phyloP scores from a whole-genome alignment of 495 filamentous ascomycete species.

The Tuber microsphaerosporum region DNA sequence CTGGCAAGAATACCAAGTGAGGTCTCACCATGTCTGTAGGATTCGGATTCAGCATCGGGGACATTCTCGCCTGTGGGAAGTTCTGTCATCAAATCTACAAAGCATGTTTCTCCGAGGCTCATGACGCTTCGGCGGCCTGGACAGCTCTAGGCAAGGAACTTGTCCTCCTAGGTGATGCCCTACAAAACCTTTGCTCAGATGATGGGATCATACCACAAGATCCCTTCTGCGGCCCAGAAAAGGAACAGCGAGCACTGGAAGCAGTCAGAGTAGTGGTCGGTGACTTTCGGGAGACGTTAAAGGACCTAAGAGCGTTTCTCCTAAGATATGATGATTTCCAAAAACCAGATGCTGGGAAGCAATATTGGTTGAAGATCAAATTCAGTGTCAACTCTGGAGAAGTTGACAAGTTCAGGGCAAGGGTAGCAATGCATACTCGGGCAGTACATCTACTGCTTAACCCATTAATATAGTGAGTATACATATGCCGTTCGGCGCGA shows the following conservation, averaged over 20 bases:
- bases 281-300: slow-evolving; percentile 22
- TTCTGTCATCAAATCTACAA: slow-evolving; percentile 23
- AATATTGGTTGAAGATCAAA: slow-evolving; percentile 23
- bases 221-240: background rate
- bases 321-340: slow-evolving; percentile 17
- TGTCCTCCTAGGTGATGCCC: slow-evolving; percentile 12
- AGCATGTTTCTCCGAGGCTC: slow-evolving; percentile 20
- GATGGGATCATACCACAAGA: slow-evolving; percentile 16
- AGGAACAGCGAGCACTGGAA: slow-evolving; percentile 21
- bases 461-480: slow-evolving; percentile 21
- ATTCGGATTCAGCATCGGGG: slow-evolving; percentile 19
- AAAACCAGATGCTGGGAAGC: slow-evolving; percentile 7
- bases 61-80: slow-evolving; percentile 25
- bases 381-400: slow-evolving; percentile 15
- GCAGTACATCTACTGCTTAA: slow-evolving; percentile 20
- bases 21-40: slow-evolving; percentile 13
- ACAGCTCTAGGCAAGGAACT: slow-evolving; percentile 17
- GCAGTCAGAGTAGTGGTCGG: slow-evolving; percentile 20
- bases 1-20: background rate
- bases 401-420: slow-evolving; percentile 21
- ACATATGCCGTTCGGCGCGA: background rate
- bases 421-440: slow-evolving; percentile 23
- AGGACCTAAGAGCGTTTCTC: slow-evolving; percentile 12
- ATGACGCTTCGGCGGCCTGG: slow-evolving; percentile 17
- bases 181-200: slow-evolving; percentile 12